Evolutionary conservation across 1,284 basidiomycete genomes (phyloP).

Genomic region (Sporisorium sorghi): DNA sequence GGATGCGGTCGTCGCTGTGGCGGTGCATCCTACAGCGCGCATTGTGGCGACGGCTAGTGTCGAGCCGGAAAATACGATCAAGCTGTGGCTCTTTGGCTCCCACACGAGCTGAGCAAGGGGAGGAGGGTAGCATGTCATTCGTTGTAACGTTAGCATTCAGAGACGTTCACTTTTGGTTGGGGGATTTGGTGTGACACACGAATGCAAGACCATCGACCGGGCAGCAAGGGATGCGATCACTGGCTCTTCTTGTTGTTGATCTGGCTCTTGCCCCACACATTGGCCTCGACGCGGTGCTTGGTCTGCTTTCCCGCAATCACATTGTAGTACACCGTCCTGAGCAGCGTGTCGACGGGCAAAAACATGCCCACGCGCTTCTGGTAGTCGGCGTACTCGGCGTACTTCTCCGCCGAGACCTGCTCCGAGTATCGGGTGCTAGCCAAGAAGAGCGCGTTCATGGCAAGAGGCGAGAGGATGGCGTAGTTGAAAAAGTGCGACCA

Average conservation of each 20-base stretch:
- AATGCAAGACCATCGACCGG: not conserved
- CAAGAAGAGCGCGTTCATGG: conserved; percentile 61
- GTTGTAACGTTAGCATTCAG: no score
- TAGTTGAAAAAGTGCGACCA: conserved; percentile 65
- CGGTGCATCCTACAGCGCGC: conserved; percentile 50
- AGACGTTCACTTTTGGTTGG: no score
- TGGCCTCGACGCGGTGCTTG: conserved; percentile 46
- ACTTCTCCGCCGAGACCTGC: conserved; percentile 80
- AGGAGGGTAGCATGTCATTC: no score
- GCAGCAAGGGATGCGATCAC: conserved; percentile 6
- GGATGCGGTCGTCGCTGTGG: conserved; percentile 68
- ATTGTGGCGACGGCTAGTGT: conserved; percentile 58
- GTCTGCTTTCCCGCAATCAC: conserved; percentile 41
- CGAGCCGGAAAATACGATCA: conserved; percentile 56
- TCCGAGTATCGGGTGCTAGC: conserved; percentile 80
- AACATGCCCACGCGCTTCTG: conserved; percentile 86
- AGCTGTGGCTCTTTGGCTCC: conserved; percentile 39
- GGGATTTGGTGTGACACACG: no score
- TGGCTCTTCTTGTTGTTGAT: conserved; percentile 39
- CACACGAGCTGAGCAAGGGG: not conserved
- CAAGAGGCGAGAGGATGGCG: conserved; percentile 54
- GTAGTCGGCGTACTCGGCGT: conserved; percentile 81
- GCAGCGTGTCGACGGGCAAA: conserved; percentile 73
- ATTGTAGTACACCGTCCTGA: conserved; percentile 68
- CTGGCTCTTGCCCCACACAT: conserved; percentile 56